phyloP scores from a whole-genome alignment of 495 filamentous ascomycete species.

The Saxophila tyrrhenica region DNA sequence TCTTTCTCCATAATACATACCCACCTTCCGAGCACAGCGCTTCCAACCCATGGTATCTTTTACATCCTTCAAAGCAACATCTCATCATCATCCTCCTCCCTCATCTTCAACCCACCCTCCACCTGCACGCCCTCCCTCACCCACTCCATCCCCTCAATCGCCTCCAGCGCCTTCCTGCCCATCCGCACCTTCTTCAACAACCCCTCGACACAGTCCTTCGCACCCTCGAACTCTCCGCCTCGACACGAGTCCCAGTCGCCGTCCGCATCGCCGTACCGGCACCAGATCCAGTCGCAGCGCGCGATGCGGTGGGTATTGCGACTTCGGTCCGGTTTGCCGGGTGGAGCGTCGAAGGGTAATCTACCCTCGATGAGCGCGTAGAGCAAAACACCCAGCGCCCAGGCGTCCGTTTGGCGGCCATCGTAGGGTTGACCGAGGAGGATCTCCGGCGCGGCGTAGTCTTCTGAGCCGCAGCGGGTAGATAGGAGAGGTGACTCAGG shows the following conservation, averaged over 20 bases:
- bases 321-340: slow-evolving; percentile 38
- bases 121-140: slow-evolving; percentile 61
- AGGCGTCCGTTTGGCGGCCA: slow-evolving; percentile 82
- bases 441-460: slow-evolving; percentile 94
- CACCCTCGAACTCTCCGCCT: slow-evolving; percentile 51
- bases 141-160: slow-evolving; percentile 63
- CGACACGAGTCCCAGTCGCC: slow-evolving; percentile 52
- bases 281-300: slow-evolving; percentile 88
- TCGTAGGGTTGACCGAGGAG: slow-evolving; percentile 93
- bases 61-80: not conserved
- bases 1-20: not conserved
- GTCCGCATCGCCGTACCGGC: slow-evolving; percentile 62
- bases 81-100: slow-evolving; percentile 43
- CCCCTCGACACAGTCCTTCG: slow-evolving; percentile 67
- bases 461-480: slow-evolving; percentile 87
- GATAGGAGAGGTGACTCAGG: slow-evolving; percentile 62
- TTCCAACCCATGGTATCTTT: not conserved
- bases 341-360: slow-evolving; percentile 81
- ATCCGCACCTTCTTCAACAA: slow-evolving; percentile 68
- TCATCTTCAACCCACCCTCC: slow-evolving; percentile 55
- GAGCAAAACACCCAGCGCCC: slow-evolving; percentile 86
- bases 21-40: not conserved
- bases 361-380: slow-evolving; percentile 89
- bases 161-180: slow-evolving; percentile 55
- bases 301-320: slow-evolving; percentile 89